These are phyloP conservation scores for Crithidia sp. DNA, from an alignment of 208 protist species.

Conservation along the genomic window DNA sequence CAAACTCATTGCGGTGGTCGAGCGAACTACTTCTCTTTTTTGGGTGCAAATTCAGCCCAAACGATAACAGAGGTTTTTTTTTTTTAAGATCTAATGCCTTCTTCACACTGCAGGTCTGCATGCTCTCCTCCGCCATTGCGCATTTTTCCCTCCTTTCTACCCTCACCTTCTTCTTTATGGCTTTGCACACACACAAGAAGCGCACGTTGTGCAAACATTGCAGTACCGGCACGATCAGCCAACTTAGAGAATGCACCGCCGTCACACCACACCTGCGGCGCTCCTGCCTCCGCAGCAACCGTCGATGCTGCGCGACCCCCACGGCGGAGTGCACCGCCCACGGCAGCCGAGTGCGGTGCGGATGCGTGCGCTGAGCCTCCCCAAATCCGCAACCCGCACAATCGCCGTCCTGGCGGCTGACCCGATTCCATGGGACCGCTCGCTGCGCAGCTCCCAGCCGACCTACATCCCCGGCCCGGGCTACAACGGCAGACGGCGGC, in stretches of 20 bases:
- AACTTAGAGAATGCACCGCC: constrained; percentile 3
- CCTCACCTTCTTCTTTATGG: too few relatives aligned
- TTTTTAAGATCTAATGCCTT: too few relatives aligned
- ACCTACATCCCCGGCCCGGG: constrained; percentile 5
- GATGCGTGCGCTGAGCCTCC: constrained; percentile 8
- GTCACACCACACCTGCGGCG: background rate
- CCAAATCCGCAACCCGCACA: background rate
- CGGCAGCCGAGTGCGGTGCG: background rate
- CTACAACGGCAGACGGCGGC: constrained; percentile 1
- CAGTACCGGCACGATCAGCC: background rate
- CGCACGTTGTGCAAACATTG: background rate
- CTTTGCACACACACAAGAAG: background rate
- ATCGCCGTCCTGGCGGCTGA: background rate
- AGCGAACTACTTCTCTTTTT: too few relatives aligned
- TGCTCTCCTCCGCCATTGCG: too few relatives aligned
- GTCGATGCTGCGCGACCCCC: background rate
- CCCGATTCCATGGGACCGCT: constrained; percentile 25
- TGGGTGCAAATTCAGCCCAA: too few relatives aligned
- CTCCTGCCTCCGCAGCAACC: background rate
- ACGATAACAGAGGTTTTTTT: too few relatives aligned
- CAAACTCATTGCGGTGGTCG: too few relatives aligned
- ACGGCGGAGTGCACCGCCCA: background rate
- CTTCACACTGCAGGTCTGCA: too few relatives aligned
- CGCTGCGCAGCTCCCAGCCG: constrained; percentile 23
- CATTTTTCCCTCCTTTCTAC: too few relatives aligned